Percentiles rank a stretch among this genome's conserved stretches.
These are phyloP conservation scores for Aspergillus olivimuriae DNA, from an alignment of 495 filamentous ascomycete species.

Conservation along the genomic window DNA sequence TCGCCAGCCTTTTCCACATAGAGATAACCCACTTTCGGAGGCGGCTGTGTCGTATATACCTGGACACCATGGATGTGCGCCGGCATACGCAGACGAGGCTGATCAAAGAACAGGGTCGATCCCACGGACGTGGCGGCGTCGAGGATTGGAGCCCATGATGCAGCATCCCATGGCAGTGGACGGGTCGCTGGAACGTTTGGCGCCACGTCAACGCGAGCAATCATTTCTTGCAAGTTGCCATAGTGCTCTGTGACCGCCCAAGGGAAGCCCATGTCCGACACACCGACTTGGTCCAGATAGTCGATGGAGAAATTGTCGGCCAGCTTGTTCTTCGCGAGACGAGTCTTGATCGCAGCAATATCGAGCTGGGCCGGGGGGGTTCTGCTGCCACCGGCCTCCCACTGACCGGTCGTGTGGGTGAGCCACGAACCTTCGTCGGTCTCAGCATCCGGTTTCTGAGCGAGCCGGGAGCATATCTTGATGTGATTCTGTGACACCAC, in stretches of 20 bases:
- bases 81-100: conserved; percentile 38
- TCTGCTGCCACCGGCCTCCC: neutral
- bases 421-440: conserved; percentile 24
- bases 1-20: neutral
- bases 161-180: conserved; percentile 22
- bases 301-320: conserved; percentile 27
- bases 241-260: conserved; percentile 37
- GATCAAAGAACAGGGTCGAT: conserved; percentile 35
- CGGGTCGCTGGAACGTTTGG: conserved; percentile 6
- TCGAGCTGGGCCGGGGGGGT: conserved; percentile 7
- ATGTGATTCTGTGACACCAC: conserved; percentile 17
- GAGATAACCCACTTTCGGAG: conserved; percentile 1
- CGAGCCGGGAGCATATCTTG: conserved; percentile 25
- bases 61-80: conserved; percentile 16
- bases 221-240: conserved; percentile 34
- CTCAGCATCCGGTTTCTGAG: conserved; percentile 1
- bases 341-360: conserved; percentile 3
- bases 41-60: neutral
- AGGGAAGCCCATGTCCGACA: conserved; percentile 39
- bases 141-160: conserved; percentile 39
- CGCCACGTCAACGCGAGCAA: conserved; percentile 28
- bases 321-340: conserved; percentile 15
- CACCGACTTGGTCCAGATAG: conserved; percentile 35
- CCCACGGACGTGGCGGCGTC: conserved; percentile 43
- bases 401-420: conserved; percentile 28